Conservation (phyloP, 2,329 filamentous ascomycete genomes). For the Claviceps sp. region DNA sequence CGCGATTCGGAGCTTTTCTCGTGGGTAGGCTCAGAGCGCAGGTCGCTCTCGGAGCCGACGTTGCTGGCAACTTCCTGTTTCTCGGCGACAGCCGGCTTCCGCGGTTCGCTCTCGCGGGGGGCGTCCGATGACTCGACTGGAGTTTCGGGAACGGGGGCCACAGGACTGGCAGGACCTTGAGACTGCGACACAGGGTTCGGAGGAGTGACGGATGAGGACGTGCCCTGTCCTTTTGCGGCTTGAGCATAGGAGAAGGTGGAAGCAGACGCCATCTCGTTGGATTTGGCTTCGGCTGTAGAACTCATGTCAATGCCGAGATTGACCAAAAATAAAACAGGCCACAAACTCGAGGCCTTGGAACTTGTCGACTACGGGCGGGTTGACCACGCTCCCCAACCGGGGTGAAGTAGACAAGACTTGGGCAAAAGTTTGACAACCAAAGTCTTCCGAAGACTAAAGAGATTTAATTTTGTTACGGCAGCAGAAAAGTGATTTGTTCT, state of each 20-base stretch:
- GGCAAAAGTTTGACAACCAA: not conserved
- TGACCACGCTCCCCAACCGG: conserved; percentile 9
- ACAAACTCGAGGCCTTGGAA: conserved; percentile 2
- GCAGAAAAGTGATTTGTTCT: not conserved
- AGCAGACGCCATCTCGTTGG: conserved; percentile 35
- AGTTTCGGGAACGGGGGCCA: conserved; percentile 13
- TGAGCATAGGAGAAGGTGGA: conserved; percentile 85
- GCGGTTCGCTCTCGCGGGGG: conserved; percentile 12
- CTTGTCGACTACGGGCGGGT: conserved; percentile 3
- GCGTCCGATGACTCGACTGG: conserved; percentile 14
- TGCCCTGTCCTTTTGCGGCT: conserved; percentile 69
- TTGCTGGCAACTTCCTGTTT: conserved; percentile 22
- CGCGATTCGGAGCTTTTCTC: conserved; percentile 19
- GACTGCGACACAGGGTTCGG: conserved; percentile 12
- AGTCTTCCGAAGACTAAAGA: conserved; percentile 1
- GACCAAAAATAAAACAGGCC: not conserved
- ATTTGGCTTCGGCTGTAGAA: conserved; percentile 14
- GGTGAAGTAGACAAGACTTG: conserved; percentile 5
- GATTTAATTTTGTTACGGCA: not conserved
- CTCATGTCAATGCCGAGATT: conserved; percentile 8
- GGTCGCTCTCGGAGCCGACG: conserved; percentile 24
- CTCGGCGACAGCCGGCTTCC: conserved; percentile 11
- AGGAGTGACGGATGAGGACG: conserved; percentile 18
- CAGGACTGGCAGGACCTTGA: conserved; percentile 14
- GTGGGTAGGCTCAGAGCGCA: conserved; percentile 20